A percentile compares a stretch with the other conserved stretches of the same genome.
Evolutionary conservation across 2,329 filamentous ascomycete species (phyloP).

Genomic region (Endoconidiophora laricicola): DNA sequence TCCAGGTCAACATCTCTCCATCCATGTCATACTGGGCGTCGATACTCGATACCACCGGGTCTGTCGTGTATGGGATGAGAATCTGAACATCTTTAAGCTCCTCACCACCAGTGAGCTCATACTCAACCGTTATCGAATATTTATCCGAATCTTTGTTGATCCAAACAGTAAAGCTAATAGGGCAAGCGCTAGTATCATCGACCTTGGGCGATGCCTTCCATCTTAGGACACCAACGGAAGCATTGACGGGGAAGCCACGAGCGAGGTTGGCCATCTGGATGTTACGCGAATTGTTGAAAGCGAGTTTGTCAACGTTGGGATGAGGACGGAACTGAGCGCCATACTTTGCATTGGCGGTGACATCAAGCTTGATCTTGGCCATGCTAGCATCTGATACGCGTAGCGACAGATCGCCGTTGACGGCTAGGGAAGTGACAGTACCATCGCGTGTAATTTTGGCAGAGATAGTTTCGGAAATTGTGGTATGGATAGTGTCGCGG

Average conservation of each 20-base stretch:
- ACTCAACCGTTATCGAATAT: slow-evolving; percentile 86
- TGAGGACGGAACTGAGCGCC: slow-evolving; percentile 89
- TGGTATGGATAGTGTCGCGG: slow-evolving; percentile 73
- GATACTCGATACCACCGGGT: slow-evolving; percentile 81
- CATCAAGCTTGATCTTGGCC: slow-evolving; percentile 77
- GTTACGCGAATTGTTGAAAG: slow-evolving; percentile 65
- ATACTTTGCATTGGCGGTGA: slow-evolving; percentile 59
- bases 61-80: slow-evolving; percentile 70
- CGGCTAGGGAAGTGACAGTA: slow-evolving; percentile 65
- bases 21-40: slow-evolving; percentile 89
- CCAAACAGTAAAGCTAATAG: slow-evolving; percentile 96
- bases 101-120: slow-evolving; percentile 74
- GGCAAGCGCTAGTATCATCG: slow-evolving; percentile 65
- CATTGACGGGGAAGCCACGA: slow-evolving; percentile 88
- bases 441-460: slow-evolving; percentile 83
- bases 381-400: slow-evolving; percentile 77
- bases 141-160: slow-evolving; percentile 75
- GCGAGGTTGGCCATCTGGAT: slow-evolving; percentile 82
- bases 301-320: slow-evolving; percentile 81
- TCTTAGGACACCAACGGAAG: slow-evolving; percentile 78
- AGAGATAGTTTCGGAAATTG: slow-evolving; percentile 75
- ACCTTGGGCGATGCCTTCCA: slow-evolving; percentile 76
- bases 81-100: slow-evolving; percentile 71
- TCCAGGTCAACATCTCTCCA: slow-evolving; percentile 87
- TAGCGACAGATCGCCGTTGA: slow-evolving; percentile 84